These are phyloP conservation scores for Tricholoma sp. DNA, from an alignment of 768 basidiomycete species.

Conservation along the genomic window DNA sequence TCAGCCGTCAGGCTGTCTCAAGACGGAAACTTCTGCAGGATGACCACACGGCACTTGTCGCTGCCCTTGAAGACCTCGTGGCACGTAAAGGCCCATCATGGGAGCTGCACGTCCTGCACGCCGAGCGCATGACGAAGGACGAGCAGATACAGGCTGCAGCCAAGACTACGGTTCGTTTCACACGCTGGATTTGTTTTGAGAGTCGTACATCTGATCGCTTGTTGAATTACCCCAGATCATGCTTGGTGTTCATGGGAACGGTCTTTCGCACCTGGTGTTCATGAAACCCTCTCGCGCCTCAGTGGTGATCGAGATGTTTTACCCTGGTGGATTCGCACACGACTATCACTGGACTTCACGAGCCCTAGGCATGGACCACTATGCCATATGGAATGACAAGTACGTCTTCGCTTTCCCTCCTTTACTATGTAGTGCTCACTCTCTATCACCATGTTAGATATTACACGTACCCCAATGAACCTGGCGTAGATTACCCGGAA, in stretches of 20 bases:
- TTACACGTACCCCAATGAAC: conserved; percentile 39
- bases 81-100: conserved; percentile 35
- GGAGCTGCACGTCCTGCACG: conserved; percentile 57
- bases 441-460: conserved; percentile 12
- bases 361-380: conserved; percentile 70
- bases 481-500: conserved; percentile 64
- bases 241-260: conserved; percentile 76
- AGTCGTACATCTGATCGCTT: too few relatives aligned
- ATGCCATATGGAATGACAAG: conserved; percentile 80
- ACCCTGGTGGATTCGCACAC: conserved; percentile 73
- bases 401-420: conserved; percentile 22
- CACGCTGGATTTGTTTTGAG: too few relatives aligned
- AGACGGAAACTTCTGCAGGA: conserved; percentile 47
- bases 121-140: conserved; percentile 67
- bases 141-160: conserved; percentile 66
- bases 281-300: conserved; percentile 75
- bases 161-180: conserved; percentile 58
- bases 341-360: conserved; percentile 83
- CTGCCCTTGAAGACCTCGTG: conserved; percentile 46
- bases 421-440: conserved; percentile 9
- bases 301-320: conserved; percentile 84
- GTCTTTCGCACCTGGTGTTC: conserved; percentile 79
- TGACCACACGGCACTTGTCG: conserved; percentile 53
- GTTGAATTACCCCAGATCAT: too few relatives aligned
- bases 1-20: conserved; percentile 56